Conservation (phyloP, 1,139 yeast species). For the Nadsonia starkeyi-henricii region DNA sequence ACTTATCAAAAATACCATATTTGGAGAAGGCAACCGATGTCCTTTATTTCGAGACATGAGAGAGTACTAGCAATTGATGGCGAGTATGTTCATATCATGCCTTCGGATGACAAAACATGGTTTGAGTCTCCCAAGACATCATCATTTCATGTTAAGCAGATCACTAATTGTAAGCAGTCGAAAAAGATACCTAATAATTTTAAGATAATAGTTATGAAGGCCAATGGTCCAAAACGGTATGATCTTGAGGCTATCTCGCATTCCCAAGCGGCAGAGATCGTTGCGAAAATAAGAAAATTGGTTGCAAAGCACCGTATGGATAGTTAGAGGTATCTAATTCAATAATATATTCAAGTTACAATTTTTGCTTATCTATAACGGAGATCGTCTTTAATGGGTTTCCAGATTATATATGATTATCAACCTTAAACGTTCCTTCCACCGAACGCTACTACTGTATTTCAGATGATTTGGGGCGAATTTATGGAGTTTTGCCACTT, state of each 20-base stretch:
- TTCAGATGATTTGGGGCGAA: no score
- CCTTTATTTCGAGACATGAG: conserved; percentile 69
- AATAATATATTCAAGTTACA: no score
- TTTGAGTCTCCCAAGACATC: conserved; percentile 71
- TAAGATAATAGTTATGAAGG: conserved; percentile 66
- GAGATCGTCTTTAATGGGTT: no score
- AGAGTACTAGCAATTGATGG: conserved; percentile 83
- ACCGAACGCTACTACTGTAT: no score
- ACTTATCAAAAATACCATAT: conserved; percentile 51
- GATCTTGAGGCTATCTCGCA: conserved; percentile 66
- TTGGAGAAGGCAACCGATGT: conserved; percentile 77
- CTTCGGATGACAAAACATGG: conserved; percentile 57
- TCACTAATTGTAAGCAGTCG: conserved; percentile 63
- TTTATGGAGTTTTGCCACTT: no score
- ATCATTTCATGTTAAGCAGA: conserved; percentile 74
- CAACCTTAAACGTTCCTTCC: no score
- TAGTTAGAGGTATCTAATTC: neutral
- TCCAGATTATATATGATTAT: no score
- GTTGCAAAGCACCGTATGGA: conserved; percentile 9
- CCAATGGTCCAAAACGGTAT: conserved; percentile 57
- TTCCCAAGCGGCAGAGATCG: conserved; percentile 59
- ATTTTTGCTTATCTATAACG: no score
- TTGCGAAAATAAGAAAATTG: conserved; percentile 35
- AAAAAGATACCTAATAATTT: conserved; percentile 66
- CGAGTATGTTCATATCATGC: conserved; percentile 79